Conservation (phyloP, 2,329 filamentous ascomycete genomes). For the Chalara sp. region DNA sequence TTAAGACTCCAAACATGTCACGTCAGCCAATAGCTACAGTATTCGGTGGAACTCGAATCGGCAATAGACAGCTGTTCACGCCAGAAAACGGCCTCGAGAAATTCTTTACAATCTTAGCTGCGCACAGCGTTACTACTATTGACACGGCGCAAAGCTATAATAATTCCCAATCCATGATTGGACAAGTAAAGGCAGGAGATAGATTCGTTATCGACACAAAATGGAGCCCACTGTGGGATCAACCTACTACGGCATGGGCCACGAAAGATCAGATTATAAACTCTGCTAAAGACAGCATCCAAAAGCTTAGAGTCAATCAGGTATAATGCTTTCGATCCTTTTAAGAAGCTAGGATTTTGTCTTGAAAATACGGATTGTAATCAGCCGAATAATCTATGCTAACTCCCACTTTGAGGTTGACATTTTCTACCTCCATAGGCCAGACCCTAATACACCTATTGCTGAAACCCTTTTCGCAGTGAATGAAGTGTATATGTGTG, state of each 20-base stretch:
- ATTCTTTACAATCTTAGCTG: not conserved
- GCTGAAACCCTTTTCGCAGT: slow-evolving; percentile 69
- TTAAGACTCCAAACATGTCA: too few species aligned
- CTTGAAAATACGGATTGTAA: not conserved
- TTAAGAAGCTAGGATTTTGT: not conserved
- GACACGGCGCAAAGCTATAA: not conserved
- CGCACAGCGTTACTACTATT: not conserved
- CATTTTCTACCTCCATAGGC: slow-evolving; percentile 69
- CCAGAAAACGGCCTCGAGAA: not conserved
- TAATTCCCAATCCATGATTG: not conserved
- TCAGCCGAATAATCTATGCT: too few species aligned
- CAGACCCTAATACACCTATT: slow-evolving; percentile 61
- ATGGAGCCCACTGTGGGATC: not conserved
- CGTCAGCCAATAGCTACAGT: too few species aligned
- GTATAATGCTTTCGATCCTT: not conserved
- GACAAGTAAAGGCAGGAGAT: not conserved
- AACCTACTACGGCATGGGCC: not conserved
- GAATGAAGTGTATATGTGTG: slow-evolving; percentile 69
- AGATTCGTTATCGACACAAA: slow-evolving; percentile 4
- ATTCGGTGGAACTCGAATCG: too few species aligned
- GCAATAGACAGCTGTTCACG: not conserved
- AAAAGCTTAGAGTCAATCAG: not conserved
- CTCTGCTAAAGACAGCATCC: not conserved
- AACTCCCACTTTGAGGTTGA: slow-evolving; percentile 43
- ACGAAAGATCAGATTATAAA: not conserved